Percentiles rank a stretch among this genome's conserved stretches.
Conservation (phyloP, 2,329 filamentous ascomycete genomes). For the Pseudogymnoascus sp. region DNA sequence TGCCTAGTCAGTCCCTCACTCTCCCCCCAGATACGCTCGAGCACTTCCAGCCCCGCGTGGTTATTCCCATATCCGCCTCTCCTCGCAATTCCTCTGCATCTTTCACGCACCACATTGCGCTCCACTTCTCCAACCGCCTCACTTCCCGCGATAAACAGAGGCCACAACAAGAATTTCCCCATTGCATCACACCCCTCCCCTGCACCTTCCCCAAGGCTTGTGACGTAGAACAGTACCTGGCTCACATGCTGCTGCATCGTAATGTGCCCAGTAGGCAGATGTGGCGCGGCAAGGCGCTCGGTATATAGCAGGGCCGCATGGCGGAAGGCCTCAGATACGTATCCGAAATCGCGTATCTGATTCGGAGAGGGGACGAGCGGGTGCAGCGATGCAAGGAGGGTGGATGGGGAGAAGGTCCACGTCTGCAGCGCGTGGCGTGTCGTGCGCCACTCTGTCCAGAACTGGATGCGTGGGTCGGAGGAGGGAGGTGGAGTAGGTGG, state of each 20-base stretch:
- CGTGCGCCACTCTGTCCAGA: slow-evolving; percentile 82
- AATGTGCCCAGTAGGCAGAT: slow-evolving; percentile 60
- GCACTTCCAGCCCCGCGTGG: slow-evolving; percentile 70
- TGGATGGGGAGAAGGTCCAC: slow-evolving; percentile 64
- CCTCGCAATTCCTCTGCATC: slow-evolving; percentile 78
- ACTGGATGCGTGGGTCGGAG: slow-evolving; percentile 42
- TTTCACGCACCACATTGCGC: slow-evolving; percentile 66
- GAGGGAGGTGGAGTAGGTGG: slow-evolving; percentile 18
- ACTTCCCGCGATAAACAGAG: slow-evolving; percentile 80
- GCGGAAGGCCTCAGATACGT: slow-evolving; percentile 84
- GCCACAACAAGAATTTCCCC: slow-evolving; percentile 81
- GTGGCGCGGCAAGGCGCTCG: slow-evolving; percentile 73
- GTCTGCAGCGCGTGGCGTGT: slow-evolving; percentile 66
- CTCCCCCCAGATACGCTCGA: slow-evolving; percentile 71
- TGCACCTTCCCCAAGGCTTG: slow-evolving; percentile 62
- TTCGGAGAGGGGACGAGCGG: slow-evolving; percentile 39
- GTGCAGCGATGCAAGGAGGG: slow-evolving; percentile 43
- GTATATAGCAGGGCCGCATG: slow-evolving; percentile 84
- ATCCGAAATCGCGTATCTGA: slow-evolving; percentile 65
- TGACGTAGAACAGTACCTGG: slow-evolving; percentile 75
- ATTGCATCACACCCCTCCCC: slow-evolving; percentile 33
- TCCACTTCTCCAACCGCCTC: slow-evolving; percentile 79
- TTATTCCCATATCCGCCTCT: slow-evolving; percentile 94
- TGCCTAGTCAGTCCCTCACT: slow-evolving; percentile 12
- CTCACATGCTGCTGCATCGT: slow-evolving; percentile 78